Evolutionary conservation across 768 basidiomycete genomes (phyloP).

Genomic region (Mycena amicta): DNA sequence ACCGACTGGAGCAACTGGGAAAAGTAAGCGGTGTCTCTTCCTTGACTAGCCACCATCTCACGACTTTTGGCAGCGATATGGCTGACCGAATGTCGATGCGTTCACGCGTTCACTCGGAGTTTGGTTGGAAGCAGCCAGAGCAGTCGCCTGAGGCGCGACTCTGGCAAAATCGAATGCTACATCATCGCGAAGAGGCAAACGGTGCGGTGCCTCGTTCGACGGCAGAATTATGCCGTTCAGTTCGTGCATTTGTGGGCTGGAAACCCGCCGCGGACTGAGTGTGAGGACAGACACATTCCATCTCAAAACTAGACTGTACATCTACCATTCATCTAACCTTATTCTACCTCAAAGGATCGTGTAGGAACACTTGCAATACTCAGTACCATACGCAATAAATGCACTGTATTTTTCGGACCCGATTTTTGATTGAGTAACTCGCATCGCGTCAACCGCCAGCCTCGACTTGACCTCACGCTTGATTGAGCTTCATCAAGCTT

Average conservation of each 20-base stretch:
- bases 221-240: constrained; percentile 44
- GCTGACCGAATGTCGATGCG: constrained; percentile 68
- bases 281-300: too few relatives aligned
- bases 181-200: constrained; percentile 25
- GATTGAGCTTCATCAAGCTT: too few relatives aligned
- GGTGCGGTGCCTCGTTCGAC: constrained; percentile 6
- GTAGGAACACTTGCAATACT: constrained; percentile 10
- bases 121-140: constrained; percentile 58
- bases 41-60: constrained; percentile 7
- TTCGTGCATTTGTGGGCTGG: constrained; percentile 59
- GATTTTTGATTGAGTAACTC: neutral
- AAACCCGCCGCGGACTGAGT: constrained; percentile 33
- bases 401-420: too few relatives aligned
- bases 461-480: neutral
- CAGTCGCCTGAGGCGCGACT: constrained; percentile 49
- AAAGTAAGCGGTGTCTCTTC: constrained; percentile 45
- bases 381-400: neutral
- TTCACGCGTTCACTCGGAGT: constrained; percentile 43
- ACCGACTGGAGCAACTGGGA: constrained; percentile 71
- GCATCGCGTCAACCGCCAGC: neutral
- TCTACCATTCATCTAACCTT: neutral
- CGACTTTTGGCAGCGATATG: constrained; percentile 62
- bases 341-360: constrained; percentile 11
- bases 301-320: neutral
- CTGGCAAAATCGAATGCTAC: constrained; percentile 45